A percentile compares a stretch with the other conserved stretches of the same genome.
Conservation (phyloP, 495 filamentous ascomycete genomes). For the Trichocladium antarcticum region DNA sequence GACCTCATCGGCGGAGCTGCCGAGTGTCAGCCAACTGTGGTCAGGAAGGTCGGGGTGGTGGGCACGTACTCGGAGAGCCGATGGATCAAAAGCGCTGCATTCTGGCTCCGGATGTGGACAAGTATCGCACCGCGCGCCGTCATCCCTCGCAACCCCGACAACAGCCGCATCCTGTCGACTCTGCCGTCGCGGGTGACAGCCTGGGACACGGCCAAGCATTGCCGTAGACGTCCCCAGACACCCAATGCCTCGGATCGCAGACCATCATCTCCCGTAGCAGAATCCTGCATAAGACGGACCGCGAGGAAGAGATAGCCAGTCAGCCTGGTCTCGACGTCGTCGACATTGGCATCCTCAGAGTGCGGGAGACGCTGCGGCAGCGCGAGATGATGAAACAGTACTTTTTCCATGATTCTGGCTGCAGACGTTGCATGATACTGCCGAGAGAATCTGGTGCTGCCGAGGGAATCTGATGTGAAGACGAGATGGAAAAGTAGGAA, state of each 20-base stretch:
- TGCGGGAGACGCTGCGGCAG: slow-evolving; percentile 40
- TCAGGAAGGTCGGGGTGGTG: not conserved
- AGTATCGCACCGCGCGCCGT: slow-evolving; percentile 29
- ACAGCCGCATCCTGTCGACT: slow-evolving; percentile 30
- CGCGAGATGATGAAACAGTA: slow-evolving; percentile 34
- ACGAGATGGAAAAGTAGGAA: not conserved
- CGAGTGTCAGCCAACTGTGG: not conserved
- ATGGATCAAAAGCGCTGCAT: slow-evolving; percentile 45
- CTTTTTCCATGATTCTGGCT: slow-evolving; percentile 2
- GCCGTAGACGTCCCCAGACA: slow-evolving; percentile 24
- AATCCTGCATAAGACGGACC: slow-evolving; percentile 15
- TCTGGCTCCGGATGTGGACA: slow-evolving; percentile 43
- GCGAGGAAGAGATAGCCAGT: slow-evolving; percentile 29
- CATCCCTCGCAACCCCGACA: slow-evolving; percentile 27
- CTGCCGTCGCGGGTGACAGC: slow-evolving; percentile 24
- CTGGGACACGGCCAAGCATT: slow-evolving; percentile 25
- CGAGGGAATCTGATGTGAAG: too few relatives aligned
- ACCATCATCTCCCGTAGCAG: not conserved
- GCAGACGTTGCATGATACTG: too few relatives aligned
- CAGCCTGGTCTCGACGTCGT: slow-evolving; percentile 29
- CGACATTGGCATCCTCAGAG: slow-evolving; percentile 29
- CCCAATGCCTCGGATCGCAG: not conserved
- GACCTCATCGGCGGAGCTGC: slow-evolving; percentile 5
- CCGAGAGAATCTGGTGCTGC: too few relatives aligned
- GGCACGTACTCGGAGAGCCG: slow-evolving; percentile 32